Evolutionary conservation across 768 basidiomycete species (phyloP).

Genomic region (Saitozyma podzolica): DNA sequence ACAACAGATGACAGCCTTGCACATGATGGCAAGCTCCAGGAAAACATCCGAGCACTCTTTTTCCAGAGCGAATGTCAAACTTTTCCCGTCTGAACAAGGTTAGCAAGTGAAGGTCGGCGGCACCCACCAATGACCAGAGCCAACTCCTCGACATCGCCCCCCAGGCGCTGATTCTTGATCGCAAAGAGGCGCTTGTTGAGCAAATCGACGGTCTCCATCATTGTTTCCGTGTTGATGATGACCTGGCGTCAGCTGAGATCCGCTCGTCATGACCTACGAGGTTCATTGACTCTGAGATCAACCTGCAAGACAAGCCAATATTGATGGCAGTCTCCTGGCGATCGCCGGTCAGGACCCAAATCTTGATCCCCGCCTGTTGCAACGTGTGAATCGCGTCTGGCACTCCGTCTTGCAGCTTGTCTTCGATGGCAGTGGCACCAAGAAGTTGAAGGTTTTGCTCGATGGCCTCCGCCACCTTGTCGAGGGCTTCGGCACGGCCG

Average conservation of each 20-base stretch:
- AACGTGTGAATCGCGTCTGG: conserved; percentile 97
- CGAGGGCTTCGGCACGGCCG: conserved; percentile 90
- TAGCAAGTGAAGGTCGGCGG: conserved; percentile 12
- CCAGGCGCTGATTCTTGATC: conserved; percentile 86
- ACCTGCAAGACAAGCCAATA: conserved; percentile 93
- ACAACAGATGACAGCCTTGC: conserved; percentile 99
- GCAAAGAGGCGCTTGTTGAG: conserved; percentile 83
- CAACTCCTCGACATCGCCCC: conserved; percentile 90
- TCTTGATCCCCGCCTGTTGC: conserved; percentile 98
- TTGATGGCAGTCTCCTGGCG: conserved; percentile 99
- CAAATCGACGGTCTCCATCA: conserved; percentile 78
- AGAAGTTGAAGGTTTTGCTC: conserved; percentile 90
- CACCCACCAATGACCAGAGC: conserved; percentile 85
- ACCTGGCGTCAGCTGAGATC: conserved; percentile 39
- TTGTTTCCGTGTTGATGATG: conserved; percentile 86
- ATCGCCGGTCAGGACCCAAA: conserved; percentile 98
- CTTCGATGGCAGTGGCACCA: conserved; percentile 97
- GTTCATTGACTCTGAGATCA: conserved; percentile 99
- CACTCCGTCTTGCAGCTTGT: conserved; percentile 97
- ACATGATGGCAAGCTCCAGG: conserved; percentile 93
- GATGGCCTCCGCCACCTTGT: conserved; percentile 90
- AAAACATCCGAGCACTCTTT: conserved; percentile 87
- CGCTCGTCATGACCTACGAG: conserved; percentile 55
- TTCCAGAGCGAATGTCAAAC: conserved; percentile 85
- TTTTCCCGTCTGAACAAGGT: conserved; percentile 79